Conservation (phyloP, 2,329 filamentous ascomycete genomes). For the Xylaria sp. region DNA sequence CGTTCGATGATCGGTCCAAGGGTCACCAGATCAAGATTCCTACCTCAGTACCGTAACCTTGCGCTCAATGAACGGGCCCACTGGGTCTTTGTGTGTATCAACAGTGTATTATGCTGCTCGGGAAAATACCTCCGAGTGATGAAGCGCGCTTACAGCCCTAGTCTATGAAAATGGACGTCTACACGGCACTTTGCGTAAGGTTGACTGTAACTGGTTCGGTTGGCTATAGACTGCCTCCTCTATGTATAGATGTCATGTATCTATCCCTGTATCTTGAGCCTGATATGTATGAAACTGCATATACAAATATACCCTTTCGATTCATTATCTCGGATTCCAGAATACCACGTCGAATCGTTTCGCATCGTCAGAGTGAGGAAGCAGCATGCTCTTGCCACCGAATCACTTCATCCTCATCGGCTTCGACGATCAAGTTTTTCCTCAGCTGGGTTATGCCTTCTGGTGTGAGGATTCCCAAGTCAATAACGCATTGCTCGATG, state of each 20-base stretch:
- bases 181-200: slow-evolving; percentile 4
- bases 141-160: slow-evolving; percentile 17
- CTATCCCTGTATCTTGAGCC: slow-evolving; percentile 30
- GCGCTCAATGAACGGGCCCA: slow-evolving; percentile 2
- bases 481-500: slow-evolving; percentile 69
- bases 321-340: slow-evolving; percentile 14
- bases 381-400: slow-evolving; percentile 47
- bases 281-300: slow-evolving; percentile 35
- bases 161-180: slow-evolving; percentile 24
- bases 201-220: slow-evolving; percentile 10
- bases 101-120: slow-evolving; percentile 40
- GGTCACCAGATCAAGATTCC: slow-evolving; percentile 74
- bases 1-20: slow-evolving; percentile 69
- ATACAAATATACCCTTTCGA: slow-evolving; percentile 40
- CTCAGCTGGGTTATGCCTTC: slow-evolving; percentile 59
- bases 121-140: slow-evolving; percentile 16
- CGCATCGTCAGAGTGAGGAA: slow-evolving; percentile 29
- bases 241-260: slow-evolving; percentile 36
- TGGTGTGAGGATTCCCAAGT: slow-evolving; percentile 66
- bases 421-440: slow-evolving; percentile 47
- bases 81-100: slow-evolving; percentile 40
- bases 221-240: slow-evolving; percentile 33
- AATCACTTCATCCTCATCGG: slow-evolving; percentile 38
- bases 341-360: not conserved
- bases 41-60: slow-evolving; percentile 64